Conservation (phyloP, 805 yeast species). For the Candida germanica region DNA sequence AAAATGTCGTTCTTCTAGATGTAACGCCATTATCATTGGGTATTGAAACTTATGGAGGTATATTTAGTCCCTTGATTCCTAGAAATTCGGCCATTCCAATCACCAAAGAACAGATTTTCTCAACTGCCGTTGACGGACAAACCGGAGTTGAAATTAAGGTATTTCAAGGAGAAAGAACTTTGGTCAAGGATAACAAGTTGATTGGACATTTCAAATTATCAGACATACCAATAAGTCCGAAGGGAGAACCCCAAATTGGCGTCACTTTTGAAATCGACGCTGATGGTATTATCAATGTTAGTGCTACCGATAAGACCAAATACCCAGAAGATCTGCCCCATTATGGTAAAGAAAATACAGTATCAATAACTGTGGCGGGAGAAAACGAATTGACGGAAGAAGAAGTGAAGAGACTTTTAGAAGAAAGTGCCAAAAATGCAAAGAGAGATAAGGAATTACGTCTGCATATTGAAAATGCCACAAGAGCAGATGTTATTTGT, state of each 20-base stretch:
- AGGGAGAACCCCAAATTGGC: conserved; percentile 76
- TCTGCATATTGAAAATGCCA: conserved; percentile 67
- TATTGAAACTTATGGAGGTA: conserved; percentile 82
- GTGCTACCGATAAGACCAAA: conserved; percentile 53
- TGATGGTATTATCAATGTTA: conserved; percentile 64
- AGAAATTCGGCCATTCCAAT: conserved; percentile 77
- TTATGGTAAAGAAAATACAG: conserved; percentile 47
- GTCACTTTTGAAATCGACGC: conserved; percentile 80
- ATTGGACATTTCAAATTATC: conserved; percentile 72
- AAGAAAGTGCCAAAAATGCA: conserved; percentile 63
- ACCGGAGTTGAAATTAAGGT: conserved; percentile 80
- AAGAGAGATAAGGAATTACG: conserved; percentile 57
- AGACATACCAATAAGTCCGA: conserved; percentile 72
- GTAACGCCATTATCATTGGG: conserved; percentile 83
- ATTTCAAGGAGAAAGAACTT: conserved; percentile 77
- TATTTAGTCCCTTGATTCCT: conserved; percentile 74
- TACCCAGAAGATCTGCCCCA: conserved; percentile 34
- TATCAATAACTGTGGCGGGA: conserved; percentile 65
- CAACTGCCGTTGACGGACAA: conserved; percentile 83
- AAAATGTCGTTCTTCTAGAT: conserved; percentile 72
- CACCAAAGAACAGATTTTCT: conserved; percentile 68
- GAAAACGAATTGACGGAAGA: conserved; percentile 67
- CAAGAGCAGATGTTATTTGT: conserved; percentile 72
- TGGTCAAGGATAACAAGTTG: conserved; percentile 72
- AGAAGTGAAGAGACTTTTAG: conserved; percentile 60